Conservation (phyloP, 805 yeast species). For the Candida berthetii region DNA sequence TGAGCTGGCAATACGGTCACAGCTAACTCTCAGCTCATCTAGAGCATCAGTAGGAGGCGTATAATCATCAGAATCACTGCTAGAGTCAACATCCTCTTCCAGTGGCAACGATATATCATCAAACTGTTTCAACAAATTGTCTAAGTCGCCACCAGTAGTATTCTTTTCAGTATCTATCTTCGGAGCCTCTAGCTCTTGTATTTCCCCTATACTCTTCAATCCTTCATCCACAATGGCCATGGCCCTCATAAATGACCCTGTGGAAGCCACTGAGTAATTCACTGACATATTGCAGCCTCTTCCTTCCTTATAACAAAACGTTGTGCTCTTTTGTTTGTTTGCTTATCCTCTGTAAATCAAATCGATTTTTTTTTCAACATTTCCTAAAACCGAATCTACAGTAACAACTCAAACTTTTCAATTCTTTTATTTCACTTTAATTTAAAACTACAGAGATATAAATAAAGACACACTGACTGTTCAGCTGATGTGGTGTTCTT, state of each 20-base stretch:
- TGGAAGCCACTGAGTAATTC: slow-evolving; percentile 51
- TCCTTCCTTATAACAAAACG: too few species aligned
- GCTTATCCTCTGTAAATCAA: background rate
- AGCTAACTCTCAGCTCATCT: slow-evolving; percentile 17
- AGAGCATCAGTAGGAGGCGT: slow-evolving; percentile 1
- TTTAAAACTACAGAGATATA: too few species aligned
- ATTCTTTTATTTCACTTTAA: too few species aligned
- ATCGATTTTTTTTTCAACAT: background rate
- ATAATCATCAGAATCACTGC: slow-evolving; percentile 8
- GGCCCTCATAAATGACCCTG: slow-evolving; percentile 73
- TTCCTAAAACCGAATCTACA: background rate
- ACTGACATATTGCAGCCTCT: slow-evolving; percentile 31
- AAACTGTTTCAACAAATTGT: slow-evolving; percentile 27
- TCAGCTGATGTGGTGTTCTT: too few species aligned
- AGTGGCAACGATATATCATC: slow-evolving; percentile 21
- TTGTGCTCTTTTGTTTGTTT: background rate
- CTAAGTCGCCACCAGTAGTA: slow-evolving; percentile 29
- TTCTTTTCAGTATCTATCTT: slow-evolving; percentile 30
- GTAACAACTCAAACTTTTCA: background rate
- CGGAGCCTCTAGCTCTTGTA: slow-evolving; percentile 25
- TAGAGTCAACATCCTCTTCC: slow-evolving; percentile 11
- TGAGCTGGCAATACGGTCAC: slow-evolving; percentile 24
- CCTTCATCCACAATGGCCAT: slow-evolving; percentile 64
- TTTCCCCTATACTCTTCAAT: slow-evolving; percentile 24
- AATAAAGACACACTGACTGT: background rate